Percentiles rank a stretch among this genome's conserved stretches.
phyloP scores from a whole-genome alignment of 2,329 filamentous ascomycete species.

The Venturia aucupariae region DNA sequence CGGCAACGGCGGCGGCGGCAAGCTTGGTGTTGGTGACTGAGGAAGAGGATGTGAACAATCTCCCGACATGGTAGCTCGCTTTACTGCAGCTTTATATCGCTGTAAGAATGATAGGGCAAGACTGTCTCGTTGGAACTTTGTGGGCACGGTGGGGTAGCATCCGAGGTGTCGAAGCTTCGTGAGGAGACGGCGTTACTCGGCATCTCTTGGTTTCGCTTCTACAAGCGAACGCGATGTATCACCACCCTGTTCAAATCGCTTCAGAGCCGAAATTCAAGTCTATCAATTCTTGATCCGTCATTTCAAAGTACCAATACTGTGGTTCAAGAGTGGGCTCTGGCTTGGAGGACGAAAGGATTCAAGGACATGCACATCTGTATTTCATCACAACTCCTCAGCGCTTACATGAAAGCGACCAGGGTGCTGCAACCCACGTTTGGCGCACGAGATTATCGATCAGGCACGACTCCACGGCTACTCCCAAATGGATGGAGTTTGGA shows the following conservation, averaged over 20 bases:
- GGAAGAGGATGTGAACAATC: background rate
- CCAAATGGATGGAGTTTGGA: background rate
- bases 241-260: background rate
- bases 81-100: background rate
- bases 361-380: background rate
- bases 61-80: background rate
- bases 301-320: background rate
- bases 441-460: background rate
- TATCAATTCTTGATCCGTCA: background rate
- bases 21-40: background rate
- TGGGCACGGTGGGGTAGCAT: background rate
- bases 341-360: background rate
- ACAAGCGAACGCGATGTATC: background rate
- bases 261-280: background rate
- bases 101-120: background rate
- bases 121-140: background rate
- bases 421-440: background rate
- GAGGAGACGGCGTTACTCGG: background rate
- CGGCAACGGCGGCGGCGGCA: background rate
- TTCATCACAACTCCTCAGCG: background rate
- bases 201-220: background rate
- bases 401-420: background rate
- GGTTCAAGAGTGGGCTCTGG: background rate
- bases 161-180: constrained; percentile 2
- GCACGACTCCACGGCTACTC: background rate